Evolutionary conservation across 768 basidiomycete species (phyloP), one percentile per base, ranked within the genome.

Genomic region (Chalciporus pseudorubinellus): DNA sequence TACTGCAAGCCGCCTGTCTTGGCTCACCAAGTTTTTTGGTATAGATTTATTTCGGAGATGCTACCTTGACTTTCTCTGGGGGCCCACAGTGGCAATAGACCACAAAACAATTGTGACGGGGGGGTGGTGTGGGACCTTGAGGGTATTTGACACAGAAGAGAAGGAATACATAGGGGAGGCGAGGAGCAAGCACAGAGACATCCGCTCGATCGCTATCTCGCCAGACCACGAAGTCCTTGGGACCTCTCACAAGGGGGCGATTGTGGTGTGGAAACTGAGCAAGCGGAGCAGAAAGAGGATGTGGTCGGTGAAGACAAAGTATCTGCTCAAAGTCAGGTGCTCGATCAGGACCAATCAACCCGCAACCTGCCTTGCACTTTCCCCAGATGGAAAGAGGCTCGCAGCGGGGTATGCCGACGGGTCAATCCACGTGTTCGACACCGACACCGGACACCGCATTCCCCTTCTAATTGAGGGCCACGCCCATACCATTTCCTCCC

Each of bases 121-220:
- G 10, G 39, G 39, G 69, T 69, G 0, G 39, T 29, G 19, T 6
- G 13, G 13, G 1, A 44, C 2, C 1, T 20, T 44, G 9, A 19
- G 12, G n/a, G 19, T 44, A 31, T 44, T 28, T n/a, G 20, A 31
- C 4, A 13, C 26, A 29, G 33, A 6, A 11, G 14, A 28, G 6
- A 12, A 20, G n/a, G 28, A 33, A 20, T 11, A 33, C 6, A 8
- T 20, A 8, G 19, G 2, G n/a, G 18, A 28, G 29, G 3, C 7
- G 44, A 6, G 22, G 18, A n/a, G 31, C 9, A 10, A 10, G 9
- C n/a, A 29, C 20, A 4, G 9, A 1, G 18, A 21, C 3, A 22
- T 36, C 22, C 19, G 20, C 5, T 46, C 33, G 33, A 14, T 31
- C 21, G 22, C 6, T 16, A 13, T 12, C 21, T 22, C 33, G 14